A percentile compares a stretch with the other conserved stretches of the same genome.
phyloP scores from a whole-genome alignment of 257 asterid genomes.

The Ophiorrhiza pumila region DNA sequence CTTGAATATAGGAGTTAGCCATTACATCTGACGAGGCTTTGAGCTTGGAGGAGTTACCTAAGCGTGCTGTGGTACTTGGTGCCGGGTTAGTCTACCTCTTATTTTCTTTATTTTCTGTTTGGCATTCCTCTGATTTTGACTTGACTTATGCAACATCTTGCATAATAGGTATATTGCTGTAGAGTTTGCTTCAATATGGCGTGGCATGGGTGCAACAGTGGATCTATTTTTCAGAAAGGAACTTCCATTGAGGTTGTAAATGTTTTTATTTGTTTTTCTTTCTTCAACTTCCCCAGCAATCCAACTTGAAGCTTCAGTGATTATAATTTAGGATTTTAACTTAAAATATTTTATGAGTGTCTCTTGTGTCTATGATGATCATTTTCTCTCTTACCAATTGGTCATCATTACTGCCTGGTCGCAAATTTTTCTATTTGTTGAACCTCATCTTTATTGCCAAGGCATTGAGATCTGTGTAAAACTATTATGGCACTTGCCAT shows the following conservation, averaged over 20 bases:
- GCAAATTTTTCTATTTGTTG: not conserved
- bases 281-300: conserved; percentile 5
- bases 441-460: not conserved
- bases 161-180: conserved; percentile 86
- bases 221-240: conserved; percentile 87
- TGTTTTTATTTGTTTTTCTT: not conserved
- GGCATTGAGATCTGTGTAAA: not conserved
- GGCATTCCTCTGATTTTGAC: conserved; percentile 14
- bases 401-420: not conserved
- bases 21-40: conserved; percentile 99
- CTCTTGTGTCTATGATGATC: not conserved
- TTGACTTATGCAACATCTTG: conserved; percentile 11
- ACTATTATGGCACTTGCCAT: not conserved
- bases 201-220: conserved; percentile 93
- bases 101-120: conserved; percentile 12
- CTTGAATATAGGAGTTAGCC: conserved; percentile 66
- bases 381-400: not conserved
- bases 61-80: conserved; percentile 80
- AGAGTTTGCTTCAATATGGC: conserved; percentile 99
- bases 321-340: not conserved
- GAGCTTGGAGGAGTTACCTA: conserved; percentile 97
- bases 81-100: conserved; percentile 62
- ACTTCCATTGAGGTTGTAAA: conserved; percentile 82
- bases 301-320: not conserved
- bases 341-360: not conserved